Percentiles rank a stretch among this genome's conserved stretches.
Evolutionary conservation across 2,329 filamentous ascomycete genomes (phyloP).

Genomic region (Neofusicoccum ribis): DNA sequence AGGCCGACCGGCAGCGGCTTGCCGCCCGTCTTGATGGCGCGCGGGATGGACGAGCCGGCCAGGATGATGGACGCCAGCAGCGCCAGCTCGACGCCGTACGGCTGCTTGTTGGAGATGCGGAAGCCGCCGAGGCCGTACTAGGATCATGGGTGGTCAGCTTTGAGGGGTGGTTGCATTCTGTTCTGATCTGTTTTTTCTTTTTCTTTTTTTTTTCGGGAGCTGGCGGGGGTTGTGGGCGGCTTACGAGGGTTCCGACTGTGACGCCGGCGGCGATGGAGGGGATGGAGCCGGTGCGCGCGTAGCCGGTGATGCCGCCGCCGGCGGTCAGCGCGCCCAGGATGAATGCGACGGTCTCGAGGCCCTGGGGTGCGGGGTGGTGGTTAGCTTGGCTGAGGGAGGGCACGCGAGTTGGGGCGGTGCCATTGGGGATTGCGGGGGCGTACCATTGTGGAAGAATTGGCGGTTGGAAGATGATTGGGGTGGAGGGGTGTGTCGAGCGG

Average conservation of each 20-base stretch:
- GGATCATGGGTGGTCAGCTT: neutral
- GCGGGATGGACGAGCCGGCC: slow-evolving; percentile 79
- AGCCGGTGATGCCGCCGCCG: slow-evolving; percentile 84
- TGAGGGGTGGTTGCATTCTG: neutral
- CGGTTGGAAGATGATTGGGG: neutral
- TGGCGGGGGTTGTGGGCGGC: slow-evolving; percentile 20
- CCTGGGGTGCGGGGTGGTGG: slow-evolving; percentile 23
- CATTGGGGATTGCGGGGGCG: neutral
- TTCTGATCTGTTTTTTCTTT: too few species aligned
- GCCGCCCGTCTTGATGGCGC: slow-evolving; percentile 70
- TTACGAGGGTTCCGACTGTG: slow-evolving; percentile 70
- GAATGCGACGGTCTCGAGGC: slow-evolving; percentile 66
- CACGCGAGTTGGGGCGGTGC: neutral
- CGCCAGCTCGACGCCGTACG: slow-evolving; percentile 86
- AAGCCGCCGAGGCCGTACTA: slow-evolving; percentile 76
- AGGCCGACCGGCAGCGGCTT: slow-evolving; percentile 85
- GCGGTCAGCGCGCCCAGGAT: slow-evolving; percentile 80
- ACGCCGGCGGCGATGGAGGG: slow-evolving; percentile 84
- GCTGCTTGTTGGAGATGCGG: slow-evolving; percentile 70
- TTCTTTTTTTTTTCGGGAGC: too few species aligned
- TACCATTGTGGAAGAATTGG: slow-evolving; percentile 2
- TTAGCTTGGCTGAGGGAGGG: neutral
- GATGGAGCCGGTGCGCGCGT: slow-evolving; percentile 77
- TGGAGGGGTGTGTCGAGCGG: neutral
- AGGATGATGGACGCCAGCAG: slow-evolving; percentile 84